Evolutionary conservation across 2,329 filamentous ascomycete genomes (phyloP), one percentile per base, ranked within the genome.

Genomic region (Alternaria incomplexa): DNA sequence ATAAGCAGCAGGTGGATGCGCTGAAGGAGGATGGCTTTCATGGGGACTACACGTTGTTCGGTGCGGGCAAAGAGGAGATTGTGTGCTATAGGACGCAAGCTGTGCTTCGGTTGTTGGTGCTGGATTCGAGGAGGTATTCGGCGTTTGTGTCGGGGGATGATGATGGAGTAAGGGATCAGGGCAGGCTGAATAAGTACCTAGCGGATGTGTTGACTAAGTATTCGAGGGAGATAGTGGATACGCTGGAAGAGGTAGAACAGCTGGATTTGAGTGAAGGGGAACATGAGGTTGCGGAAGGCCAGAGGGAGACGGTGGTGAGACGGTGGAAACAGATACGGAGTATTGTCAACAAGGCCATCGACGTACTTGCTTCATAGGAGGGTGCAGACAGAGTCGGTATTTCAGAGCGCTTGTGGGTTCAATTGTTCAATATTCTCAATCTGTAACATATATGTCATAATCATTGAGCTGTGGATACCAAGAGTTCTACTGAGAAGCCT

Each of bases 61-160:
- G 32, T 8, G 54, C 11, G 20, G 46, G 26, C 4, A 26, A 47
- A 10, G 44, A 57, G 46, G 59, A 51, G 30, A 75, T 75, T 17
- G 70, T 81, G 36, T 84, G 82, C 63, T 81, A 83, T 71, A 81
- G 81, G 28, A 84, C 83, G 4, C 81, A 83, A 62, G 81, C 81
- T 9, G 81, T 81, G 2, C 70, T 84, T 4, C 77, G 83, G 13
- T 71, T 79, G 15, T 63, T 79, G 5, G 66, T 71, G 5, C 63
- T 80, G 4, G 76, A 76, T 23, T 61, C 64, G 11, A 71, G 71
- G 36, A 66, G 75, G 15, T 78, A 77, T 57, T 62, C 75, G 15
- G 69, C 71, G 3, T 80, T 79, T 57, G 67, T 77, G 8, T 59
- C 70, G 8, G 78, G 73, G 1, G 71, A 71, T 17, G 74, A 77